Evolutionary conservation across 2,329 filamentous ascomycete species (phyloP), one percentile per base, ranked within the genome.

Genomic region (Colletotrichum gigasporum): DNA sequence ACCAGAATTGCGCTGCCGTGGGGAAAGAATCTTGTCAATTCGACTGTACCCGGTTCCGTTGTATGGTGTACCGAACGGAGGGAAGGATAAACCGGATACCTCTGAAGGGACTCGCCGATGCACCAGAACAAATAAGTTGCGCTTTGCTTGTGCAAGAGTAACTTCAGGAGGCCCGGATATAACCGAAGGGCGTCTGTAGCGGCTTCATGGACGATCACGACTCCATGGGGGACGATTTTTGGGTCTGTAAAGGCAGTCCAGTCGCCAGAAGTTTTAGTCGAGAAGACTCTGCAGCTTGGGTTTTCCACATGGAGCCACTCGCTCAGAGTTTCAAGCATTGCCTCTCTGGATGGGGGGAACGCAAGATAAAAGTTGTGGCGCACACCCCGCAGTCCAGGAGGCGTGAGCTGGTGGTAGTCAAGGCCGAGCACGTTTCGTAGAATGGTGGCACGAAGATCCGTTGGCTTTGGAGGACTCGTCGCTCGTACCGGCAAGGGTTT

Each of bases 161-260:
- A 64, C 2, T 67, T 63, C 16, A 67, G 37, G 9, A 85, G 66
- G 0, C 68, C 63, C 1, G 82, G 80, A 48, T 85, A 77, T 3
- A 73, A 72, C 7, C 80, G 74, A 5, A 83, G 63, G 5, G 71
- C 71, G 69, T 73, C 75, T 9, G 77, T 66, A 4, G 74, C 74
- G 11, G 77, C 72, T 69, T 85, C 81, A 62, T 86, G 82, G 3
- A 86, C 71, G 34, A 86, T 79, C 10, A 85, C 70, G 50, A 70
- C 65, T 18, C 76, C 72, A 41, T 69, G 52, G 0, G 69, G 59
- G 11, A 61, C 62, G 3, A 68, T 63, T 16, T 71, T 72, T 5
- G 62, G 41, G 12, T 62, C 30, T 8, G 72, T 28, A 65, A 88
- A 87, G 16, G 72, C 74, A 4, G 72, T 65, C 85, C 85, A 88